A percentile compares a stretch with the other conserved stretches of the same genome.
phyloP scores from a whole-genome alignment of 768 basidiomycete species.

The Amanita pallidorosea region DNA sequence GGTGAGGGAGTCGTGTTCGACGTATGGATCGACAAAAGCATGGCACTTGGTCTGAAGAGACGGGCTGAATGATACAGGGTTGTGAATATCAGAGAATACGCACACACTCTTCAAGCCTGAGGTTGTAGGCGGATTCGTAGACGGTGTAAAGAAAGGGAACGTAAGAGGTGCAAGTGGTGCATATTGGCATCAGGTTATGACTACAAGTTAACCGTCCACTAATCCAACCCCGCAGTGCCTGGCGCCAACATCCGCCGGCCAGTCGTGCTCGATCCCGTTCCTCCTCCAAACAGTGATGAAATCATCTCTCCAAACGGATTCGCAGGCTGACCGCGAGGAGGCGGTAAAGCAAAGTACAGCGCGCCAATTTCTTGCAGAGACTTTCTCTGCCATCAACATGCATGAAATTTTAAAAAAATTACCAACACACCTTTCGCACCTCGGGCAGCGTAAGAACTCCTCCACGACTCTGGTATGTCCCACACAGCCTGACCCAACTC shows the following conservation, averaged over 20 bases:
- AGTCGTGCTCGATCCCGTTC: conserved; percentile 22
- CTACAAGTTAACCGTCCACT: conserved; percentile 4
- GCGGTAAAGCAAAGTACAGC: conserved; percentile 82
- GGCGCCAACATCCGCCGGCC: conserved; percentile 37
- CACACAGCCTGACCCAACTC: conserved; percentile 78
- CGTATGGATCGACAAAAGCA: conserved; percentile 75
- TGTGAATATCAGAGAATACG: conserved; percentile 17
- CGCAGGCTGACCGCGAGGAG: conserved; percentile 53
- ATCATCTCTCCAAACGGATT: conserved; percentile 88
- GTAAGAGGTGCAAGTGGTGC: conserved; percentile 62
- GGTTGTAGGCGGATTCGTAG: conserved; percentile 68
- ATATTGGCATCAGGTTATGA: conserved; percentile 54
- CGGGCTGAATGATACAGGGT: not conserved
- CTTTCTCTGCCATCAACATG: conserved; percentile 23
- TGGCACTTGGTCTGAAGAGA: conserved; percentile 42
- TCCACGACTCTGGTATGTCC: conserved; percentile 71
- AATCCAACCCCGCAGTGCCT: conserved; percentile 37
- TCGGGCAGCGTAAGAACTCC: conserved; percentile 48
- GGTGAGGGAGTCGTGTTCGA: conserved; percentile 70
- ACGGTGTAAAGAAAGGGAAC: conserved; percentile 68
- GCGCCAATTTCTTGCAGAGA: conserved; percentile 56
- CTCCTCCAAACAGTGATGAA: conserved; percentile 80
- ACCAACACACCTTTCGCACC: conserved; percentile 47
- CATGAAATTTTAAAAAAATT: not conserved
- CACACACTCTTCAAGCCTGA: conserved; percentile 79